A percentile compares a stretch with the other conserved stretches of the same genome.
Conservation (phyloP, 352 stramenopile genomes). For the Discostella stelligera region DNA sequence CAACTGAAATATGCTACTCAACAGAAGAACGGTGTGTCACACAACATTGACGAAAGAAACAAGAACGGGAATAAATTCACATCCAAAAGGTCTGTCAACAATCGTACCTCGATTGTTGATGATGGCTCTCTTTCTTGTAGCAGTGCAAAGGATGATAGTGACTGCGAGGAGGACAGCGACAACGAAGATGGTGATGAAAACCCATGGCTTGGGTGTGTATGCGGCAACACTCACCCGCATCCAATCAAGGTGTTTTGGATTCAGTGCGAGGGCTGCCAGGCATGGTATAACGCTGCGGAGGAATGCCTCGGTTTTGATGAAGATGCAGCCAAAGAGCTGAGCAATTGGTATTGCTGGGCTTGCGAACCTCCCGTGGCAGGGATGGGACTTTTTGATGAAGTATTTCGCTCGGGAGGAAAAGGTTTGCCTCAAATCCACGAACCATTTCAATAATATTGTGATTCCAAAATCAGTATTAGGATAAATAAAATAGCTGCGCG, state of each 20-base stretch:
- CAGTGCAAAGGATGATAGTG: constrained; percentile 5
- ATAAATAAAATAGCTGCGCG: no score
- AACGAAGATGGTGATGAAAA: constrained; percentile 54
- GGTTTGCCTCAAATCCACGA: neutral
- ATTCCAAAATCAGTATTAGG: no score
- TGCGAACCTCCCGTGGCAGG: constrained; percentile 45
- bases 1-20: neutral
- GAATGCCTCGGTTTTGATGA: constrained; percentile 70
- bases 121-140: constrained; percentile 1
- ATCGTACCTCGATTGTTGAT: neutral
- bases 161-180: constrained; percentile 7
- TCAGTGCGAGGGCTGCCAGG: constrained; percentile 68
- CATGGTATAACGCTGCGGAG: constrained; percentile 70
- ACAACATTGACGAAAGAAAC: constrained; percentile 14
- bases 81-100: neutral
- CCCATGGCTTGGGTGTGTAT: constrained; percentile 70
- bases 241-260: constrained; percentile 70
- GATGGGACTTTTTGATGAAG: constrained; percentile 7
- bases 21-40: constrained; percentile 1
- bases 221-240: constrained; percentile 58
- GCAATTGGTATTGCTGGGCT: constrained; percentile 55
- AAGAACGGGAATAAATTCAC: neutral
- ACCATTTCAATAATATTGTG: neutral
- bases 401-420: neutral
- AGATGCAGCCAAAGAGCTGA: constrained; percentile 46